These are phyloP conservation scores for Collariella sp. DNA, from an alignment of 495 filamentous ascomycete species.

Conservation along the genomic window DNA sequence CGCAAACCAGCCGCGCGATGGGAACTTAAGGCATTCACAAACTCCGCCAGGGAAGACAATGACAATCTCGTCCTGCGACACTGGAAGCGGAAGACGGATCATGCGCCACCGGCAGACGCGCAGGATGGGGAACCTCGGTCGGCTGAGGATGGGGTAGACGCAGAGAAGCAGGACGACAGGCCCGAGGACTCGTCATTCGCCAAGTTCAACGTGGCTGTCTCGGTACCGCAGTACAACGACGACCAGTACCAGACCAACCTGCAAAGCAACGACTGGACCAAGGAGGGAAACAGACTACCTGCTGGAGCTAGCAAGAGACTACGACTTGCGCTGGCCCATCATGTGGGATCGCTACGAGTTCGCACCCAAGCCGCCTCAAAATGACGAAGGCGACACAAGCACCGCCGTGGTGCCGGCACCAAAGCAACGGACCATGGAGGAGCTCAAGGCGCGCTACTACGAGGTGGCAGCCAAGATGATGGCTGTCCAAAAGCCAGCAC, in stretches of 20 bases:
- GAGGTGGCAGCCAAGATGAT: conserved; percentile 75
- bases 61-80: conserved; percentile 53
- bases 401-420: conserved; percentile 41
- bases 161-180: conserved; percentile 20
- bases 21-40: conserved; percentile 46
- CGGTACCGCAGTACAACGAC: conserved; percentile 69
- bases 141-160: conserved; percentile 7
- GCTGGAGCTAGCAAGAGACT: conserved; percentile 61
- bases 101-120: conserved; percentile 10
- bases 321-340: conserved; percentile 80
- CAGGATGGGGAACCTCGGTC: conserved; percentile 14
- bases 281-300: conserved; percentile 91
- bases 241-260: conserved; percentile 76
- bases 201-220: conserved; percentile 75
- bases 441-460: conserved; percentile 88
- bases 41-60: conserved; percentile 43
- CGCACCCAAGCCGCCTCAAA: conserved; percentile 37
- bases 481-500: conserved; percentile 68
- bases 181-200: conserved; percentile 50
- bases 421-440: conserved; percentile 64
- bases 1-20: conserved; percentile 57
- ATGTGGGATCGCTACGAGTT: conserved; percentile 91
- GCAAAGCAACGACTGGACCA: conserved; percentile 68
- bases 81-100: conserved; percentile 49
- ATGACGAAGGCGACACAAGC: conserved; percentile 18